Percentiles rank a stretch among this genome's conserved stretches.
phyloP scores from a whole-genome alignment of 805 yeast species.

The Suhomyces prunicola region DNA sequence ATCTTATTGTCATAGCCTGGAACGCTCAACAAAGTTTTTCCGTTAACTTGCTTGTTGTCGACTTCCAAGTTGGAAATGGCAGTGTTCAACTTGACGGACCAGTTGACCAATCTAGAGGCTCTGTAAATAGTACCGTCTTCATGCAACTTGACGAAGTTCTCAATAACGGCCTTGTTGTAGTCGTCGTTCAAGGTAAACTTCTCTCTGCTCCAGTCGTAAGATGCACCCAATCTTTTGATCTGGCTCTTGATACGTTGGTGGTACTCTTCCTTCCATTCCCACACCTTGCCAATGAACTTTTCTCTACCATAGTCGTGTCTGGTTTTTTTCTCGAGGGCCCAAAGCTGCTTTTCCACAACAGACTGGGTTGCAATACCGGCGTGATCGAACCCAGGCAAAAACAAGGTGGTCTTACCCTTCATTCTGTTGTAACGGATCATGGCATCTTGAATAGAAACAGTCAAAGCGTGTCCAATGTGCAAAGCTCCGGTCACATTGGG shows the following conservation, averaged over 20 bases:
- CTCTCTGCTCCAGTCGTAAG: slow-evolving; percentile 94
- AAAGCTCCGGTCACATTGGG: slow-evolving; percentile 99
- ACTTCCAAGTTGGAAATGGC: slow-evolving; percentile 96
- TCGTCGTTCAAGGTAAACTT: slow-evolving; percentile 87
- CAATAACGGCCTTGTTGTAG: slow-evolving; percentile 75
- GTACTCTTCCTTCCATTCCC: slow-evolving; percentile 86
- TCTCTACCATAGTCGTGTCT: slow-evolving; percentile 93
- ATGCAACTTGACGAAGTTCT: slow-evolving; percentile 86
- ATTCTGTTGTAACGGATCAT: slow-evolving; percentile 92
- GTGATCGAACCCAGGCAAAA: slow-evolving; percentile 86
- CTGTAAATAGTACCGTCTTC: slow-evolving; percentile 96
- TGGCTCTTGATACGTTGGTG: slow-evolving; percentile 83
- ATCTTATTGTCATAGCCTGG: slow-evolving; percentile 89
- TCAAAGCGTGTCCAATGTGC: slow-evolving; percentile 97
- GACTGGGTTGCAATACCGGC: slow-evolving; percentile 99
- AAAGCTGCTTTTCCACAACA: slow-evolving; percentile 92
- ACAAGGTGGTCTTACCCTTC: slow-evolving; percentile 87
- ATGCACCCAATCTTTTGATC: slow-evolving; percentile 86
- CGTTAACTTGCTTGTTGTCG: slow-evolving; percentile 84
- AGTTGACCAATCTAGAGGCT: slow-evolving; percentile 88
- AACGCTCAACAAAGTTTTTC: slow-evolving; percentile 74
- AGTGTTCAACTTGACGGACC: slow-evolving; percentile 94
- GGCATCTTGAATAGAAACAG: slow-evolving; percentile 91
- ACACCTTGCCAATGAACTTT: slow-evolving; percentile 73
- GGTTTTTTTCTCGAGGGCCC: slow-evolving; percentile 83